A percentile compares a stretch with the other conserved stretches of the same genome.
These are phyloP conservation scores for Nicotiana paniculata DNA, from an alignment of 257 asterid species.

Conservation along the genomic window DNA sequence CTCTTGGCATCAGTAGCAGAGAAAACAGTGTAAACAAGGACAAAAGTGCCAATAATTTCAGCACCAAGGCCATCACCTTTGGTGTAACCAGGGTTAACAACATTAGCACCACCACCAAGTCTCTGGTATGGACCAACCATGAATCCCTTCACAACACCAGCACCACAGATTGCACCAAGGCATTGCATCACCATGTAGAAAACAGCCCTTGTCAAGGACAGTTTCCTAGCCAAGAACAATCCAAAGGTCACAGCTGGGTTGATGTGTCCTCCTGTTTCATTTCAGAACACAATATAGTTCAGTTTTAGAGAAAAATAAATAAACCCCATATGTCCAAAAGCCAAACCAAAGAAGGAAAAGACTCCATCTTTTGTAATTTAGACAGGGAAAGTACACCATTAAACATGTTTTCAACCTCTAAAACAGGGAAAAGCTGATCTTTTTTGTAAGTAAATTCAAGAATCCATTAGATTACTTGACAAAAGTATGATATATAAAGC, in stretches of 20 bases:
- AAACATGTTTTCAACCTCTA: neutral
- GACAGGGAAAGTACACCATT: neutral
- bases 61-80: slow-evolving; percentile 65
- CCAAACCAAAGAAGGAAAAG: neutral
- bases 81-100: slow-evolving; percentile 54
- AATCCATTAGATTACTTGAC: neutral
- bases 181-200: slow-evolving; percentile 69
- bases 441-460: neutral
- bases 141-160: slow-evolving; percentile 68
- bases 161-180: slow-evolving; percentile 70
- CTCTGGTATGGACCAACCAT: slow-evolving; percentile 38
- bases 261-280: slow-evolving; percentile 62
- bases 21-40: slow-evolving; percentile 69
- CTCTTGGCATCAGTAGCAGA: slow-evolving; percentile 83
- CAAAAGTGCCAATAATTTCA: slow-evolving; percentile 64
- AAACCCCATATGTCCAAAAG: neutral
- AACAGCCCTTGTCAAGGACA: slow-evolving; percentile 51
- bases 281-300: neutral
- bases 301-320: neutral
- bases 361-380: neutral
- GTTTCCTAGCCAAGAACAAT: slow-evolving; percentile 57
- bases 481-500: neutral
- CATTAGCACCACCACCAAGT: slow-evolving; percentile 52
- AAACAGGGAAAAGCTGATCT: neutral
- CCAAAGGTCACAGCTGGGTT: slow-evolving; percentile 71